Conservation (phyloP, 2,329 filamentous ascomycete genomes). For the Escovopsis sp. region DNA sequence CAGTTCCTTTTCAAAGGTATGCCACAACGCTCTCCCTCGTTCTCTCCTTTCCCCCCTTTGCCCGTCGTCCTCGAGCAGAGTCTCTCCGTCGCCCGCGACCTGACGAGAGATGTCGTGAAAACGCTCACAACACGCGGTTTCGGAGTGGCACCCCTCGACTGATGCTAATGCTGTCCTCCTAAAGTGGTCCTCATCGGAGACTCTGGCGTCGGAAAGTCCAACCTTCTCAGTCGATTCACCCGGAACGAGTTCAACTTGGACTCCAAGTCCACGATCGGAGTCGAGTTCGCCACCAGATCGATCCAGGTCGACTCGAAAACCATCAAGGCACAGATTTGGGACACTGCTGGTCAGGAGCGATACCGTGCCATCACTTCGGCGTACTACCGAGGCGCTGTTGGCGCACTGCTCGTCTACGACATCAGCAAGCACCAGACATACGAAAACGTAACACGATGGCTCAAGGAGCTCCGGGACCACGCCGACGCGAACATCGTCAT, state of each 20-base stretch:
- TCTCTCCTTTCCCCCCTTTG: constrained; percentile 18
- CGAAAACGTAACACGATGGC: constrained; percentile 96
- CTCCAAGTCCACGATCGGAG: constrained; percentile 98
- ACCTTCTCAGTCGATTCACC: constrained; percentile 97
- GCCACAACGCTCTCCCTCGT: not conserved
- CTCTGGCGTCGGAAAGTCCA: constrained; percentile 98
- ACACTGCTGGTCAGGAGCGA: constrained; percentile 96
- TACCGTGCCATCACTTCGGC: constrained; percentile 98
- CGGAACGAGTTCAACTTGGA: constrained; percentile 99
- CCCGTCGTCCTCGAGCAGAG: constrained; percentile 7
- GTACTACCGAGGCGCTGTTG: constrained; percentile 96
- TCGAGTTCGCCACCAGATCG: constrained; percentile 96
- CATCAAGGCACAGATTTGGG: constrained; percentile 99
- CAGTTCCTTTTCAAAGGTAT: constrained; percentile 98
- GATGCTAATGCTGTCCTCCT: constrained; percentile 17
- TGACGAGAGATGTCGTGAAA: not conserved
- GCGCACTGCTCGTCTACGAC: constrained; percentile 95
- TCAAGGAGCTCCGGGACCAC: constrained; percentile 96
- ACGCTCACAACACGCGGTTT: too few species aligned
- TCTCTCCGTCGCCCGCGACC: constrained; percentile 1
- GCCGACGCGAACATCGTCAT: constrained; percentile 99
- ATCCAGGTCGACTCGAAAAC: constrained; percentile 99
- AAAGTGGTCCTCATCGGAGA: constrained; percentile 97
- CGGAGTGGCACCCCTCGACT: too few species aligned
- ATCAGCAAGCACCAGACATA: constrained; percentile 99